phyloP scores from a whole-genome alignment of 78 protist genomes.

The slime mould (Dictyostelium discoideum) region DNA sequence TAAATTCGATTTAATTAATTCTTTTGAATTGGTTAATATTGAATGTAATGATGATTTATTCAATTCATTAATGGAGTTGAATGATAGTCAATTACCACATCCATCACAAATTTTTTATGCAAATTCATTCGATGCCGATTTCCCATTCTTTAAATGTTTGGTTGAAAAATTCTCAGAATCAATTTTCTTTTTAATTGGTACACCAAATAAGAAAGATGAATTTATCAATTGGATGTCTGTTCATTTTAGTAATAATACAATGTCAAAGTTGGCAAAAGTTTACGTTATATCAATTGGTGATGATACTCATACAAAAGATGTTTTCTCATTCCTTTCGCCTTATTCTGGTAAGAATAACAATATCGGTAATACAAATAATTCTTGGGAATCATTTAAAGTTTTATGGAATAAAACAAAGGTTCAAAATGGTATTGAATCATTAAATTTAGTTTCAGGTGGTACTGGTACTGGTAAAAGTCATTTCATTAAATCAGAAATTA shows the following conservation, averaged over 20 bases:
- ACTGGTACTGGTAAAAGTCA: slow-evolving; percentile 56
- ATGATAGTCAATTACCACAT: slow-evolving; percentile 29
- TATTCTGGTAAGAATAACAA: background rate
- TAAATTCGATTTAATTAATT: background rate
- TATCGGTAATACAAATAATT: background rate
- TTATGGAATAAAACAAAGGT: background rate
- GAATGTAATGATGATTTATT: background rate
- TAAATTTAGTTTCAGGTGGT: slow-evolving; percentile 19
- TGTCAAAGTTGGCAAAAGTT: slow-evolving; percentile 4
- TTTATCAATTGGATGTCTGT: slow-evolving; percentile 31
- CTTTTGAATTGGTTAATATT: background rate
- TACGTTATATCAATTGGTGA: slow-evolving; percentile 35
- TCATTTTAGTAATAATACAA: background rate
- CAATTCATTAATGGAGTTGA: slow-evolving; percentile 2
- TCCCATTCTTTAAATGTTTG: background rate
- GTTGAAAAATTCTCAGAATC: slow-evolving; percentile 2
- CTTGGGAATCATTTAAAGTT: slow-evolving; percentile 15
- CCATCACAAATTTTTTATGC: slow-evolving; percentile 60
- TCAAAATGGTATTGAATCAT: background rate
- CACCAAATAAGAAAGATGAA: slow-evolving; percentile 21
- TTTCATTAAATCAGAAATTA: background rate
- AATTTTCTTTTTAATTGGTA: slow-evolving; percentile 44
- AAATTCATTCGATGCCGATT: slow-evolving; percentile 16
- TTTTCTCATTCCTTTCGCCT: slow-evolving; percentile 3
- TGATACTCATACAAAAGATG: background rate